Evolutionary conservation across 495 filamentous ascomycete species (phyloP), one percentile per base, ranked within the genome.

Genomic region (Podospora bellae-mahoneyi): DNA sequence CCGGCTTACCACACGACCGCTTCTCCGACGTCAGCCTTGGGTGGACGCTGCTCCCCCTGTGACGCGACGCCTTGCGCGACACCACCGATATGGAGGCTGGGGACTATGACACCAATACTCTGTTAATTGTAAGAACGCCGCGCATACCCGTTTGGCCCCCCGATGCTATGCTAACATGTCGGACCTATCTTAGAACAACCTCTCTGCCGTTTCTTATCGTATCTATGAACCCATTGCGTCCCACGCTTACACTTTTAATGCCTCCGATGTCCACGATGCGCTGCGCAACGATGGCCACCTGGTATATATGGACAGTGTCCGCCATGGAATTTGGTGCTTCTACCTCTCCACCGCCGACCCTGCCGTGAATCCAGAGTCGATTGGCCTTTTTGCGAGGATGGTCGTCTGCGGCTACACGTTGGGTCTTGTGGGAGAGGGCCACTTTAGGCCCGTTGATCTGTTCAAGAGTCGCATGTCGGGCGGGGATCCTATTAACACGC

Each of bases 301-400:
- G 20, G 83, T 84, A 5, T 79, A 82, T 64, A 81, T 79, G 71
- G 85, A 87, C 69, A 72, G 79, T 23, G 72, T 72, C 5, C 73
- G 80, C 66, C 79, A 78, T 60, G 82, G 83, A 3, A 75, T 87
- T 62, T 87, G 85, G 85, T 78, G 79, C 26, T 87, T 86, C 66
- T 79, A 77, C 61, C 74, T 82, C 19, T 63, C 72, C 1, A 69
- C 75, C 20, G 79, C 78, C 60, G 78, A 78, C 27, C 75, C 72
- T 13, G 63, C 68, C 7, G 64, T 66, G 26, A 72, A 70, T 27
- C 64, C 75, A 1, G 74, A 80, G 30, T 66, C 69, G 27, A 66
- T 72, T 7, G 70, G 65, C 2, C 79, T 82, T 19, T 72, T 71
- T 9, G 70, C 68, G 20, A 74, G 70, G 55, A 73, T 82, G 66